phyloP scores from a whole-genome alignment of 768 basidiomycete genomes.

The Suillus brevipes region DNA sequence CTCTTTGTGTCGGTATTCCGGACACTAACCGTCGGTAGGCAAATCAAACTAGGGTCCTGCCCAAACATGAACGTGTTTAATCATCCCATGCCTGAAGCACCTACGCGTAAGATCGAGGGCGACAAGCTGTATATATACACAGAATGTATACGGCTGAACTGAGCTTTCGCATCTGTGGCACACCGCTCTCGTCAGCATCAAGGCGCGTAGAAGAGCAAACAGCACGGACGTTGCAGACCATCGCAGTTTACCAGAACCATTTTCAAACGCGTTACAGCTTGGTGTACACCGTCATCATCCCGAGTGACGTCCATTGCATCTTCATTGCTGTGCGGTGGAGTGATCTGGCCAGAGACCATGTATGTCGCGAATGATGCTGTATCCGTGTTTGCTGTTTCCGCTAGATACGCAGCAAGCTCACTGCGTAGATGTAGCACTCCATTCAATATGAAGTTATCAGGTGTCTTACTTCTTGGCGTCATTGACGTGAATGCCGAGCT shows the following conservation, averaged over 20 bases:
- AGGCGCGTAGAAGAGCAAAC: background rate
- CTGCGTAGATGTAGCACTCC: constrained; percentile 36
- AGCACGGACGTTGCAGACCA: constrained; percentile 60
- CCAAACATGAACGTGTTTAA: background rate
- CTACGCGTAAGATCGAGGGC: constrained; percentile 58
- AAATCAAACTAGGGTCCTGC: constrained; percentile 48
- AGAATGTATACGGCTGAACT: constrained; percentile 52
- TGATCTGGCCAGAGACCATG: constrained; percentile 59
- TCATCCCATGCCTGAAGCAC: constrained; percentile 22
- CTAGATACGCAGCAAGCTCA: constrained; percentile 61
- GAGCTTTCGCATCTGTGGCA: constrained; percentile 49
- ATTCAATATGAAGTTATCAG: background rate
- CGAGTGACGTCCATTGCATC: constrained; percentile 39
- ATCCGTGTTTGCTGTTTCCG: constrained; percentile 38
- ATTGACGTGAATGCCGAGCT: constrained; percentile 72
- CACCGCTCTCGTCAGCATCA: background rate
- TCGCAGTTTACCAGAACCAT: constrained; percentile 62
- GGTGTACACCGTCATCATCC: constrained; percentile 44
- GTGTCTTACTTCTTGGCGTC: constrained; percentile 68
- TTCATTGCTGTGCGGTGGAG: constrained; percentile 17
- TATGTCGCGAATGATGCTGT: constrained; percentile 58
- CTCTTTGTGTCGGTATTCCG: constrained; percentile 33
- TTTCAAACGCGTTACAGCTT: constrained; percentile 45
- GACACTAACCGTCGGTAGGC: constrained; percentile 33
- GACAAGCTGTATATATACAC: constrained; percentile 74